Base-by-base conservation (phyloP, 345 rosid species). In the Cochlearia excelsa region DNA sequence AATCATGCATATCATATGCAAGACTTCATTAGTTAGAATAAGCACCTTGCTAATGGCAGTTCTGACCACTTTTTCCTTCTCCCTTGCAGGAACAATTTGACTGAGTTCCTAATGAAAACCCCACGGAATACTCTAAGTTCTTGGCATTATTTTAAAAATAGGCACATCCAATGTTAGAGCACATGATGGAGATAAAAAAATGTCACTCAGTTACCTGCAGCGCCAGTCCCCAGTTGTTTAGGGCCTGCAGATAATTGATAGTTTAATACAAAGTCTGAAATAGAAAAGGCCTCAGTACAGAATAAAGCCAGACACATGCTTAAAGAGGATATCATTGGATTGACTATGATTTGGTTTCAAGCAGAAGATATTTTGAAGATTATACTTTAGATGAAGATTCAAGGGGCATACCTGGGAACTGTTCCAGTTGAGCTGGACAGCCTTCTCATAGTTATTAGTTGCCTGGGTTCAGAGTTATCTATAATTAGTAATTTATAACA, bases 141-240 rank as follows among this genome's bases (percentile, higher is more conserved):
- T 59, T 53, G 31, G 26, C 30, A 60, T 30, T 7, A 0, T 39
- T 9, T 8, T 34, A 11, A 34, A 5, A 7, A 9, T 38, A 44
- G 10, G 56, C 63, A 61, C 33, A 44, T 63, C 26, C 55, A 60
- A 41, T 16, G 35, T 33, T 9, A 64, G 10, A 64, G 33, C 54
- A 26, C 10, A 16, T 63, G 28, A 71, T 58, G 34, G 38, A 63
- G 60, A 52, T 6, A 31, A 41, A 58, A 30, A 53, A 23, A 59
- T 34, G 43, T 60, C 34, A 61, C 23, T 38, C 28, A 58, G 34
- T 16, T 78, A 90, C 97, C 97, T 90, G 99, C 65, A 94, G 73
- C 5, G 95, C 99, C 56, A 90, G 96, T 54, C 97, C 99, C 99
- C 96, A 90, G 65, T 94, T 90, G 75, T 94, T 94, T 40, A 94